Evolutionary conservation across 169 alveolate species (phyloP).

Genomic region (Theileria sp.): DNA sequence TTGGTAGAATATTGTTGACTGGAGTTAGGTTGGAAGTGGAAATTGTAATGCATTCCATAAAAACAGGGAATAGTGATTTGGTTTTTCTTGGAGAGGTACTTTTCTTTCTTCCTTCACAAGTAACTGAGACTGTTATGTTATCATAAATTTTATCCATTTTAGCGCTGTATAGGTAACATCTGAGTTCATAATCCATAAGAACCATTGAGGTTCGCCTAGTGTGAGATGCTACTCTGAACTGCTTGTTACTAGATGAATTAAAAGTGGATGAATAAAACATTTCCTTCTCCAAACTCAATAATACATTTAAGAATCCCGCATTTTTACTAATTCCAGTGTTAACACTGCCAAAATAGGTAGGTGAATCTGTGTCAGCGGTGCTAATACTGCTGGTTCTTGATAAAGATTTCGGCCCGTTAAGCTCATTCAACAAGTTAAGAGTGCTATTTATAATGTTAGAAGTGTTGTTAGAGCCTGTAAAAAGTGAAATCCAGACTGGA

Average conservation of each 20-base stretch:
- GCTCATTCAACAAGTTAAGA: slow-evolving; percentile 6
- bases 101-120: slow-evolving; percentile 29
- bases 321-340: slow-evolving; percentile 32
- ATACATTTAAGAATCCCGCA: slow-evolving; percentile 32
- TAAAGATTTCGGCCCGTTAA: neutral
- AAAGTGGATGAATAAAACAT: slow-evolving; percentile 33
- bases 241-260: neutral
- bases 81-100: slow-evolving; percentile 30
- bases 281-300: slow-evolving; percentile 54
- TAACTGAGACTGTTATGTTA: slow-evolving; percentile 38
- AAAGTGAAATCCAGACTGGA: slow-evolving; percentile 59
- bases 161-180: slow-evolving; percentile 78
- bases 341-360: slow-evolving; percentile 20
- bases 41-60: slow-evolving; percentile 52
- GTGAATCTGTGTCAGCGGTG: slow-evolving; percentile 14
- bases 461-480: neutral
- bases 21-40: slow-evolving; percentile 30
- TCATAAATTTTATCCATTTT: slow-evolving; percentile 27
- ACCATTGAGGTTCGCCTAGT: slow-evolving; percentile 73
- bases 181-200: slow-evolving; percentile 79
- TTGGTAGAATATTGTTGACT: slow-evolving; percentile 42
- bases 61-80: slow-evolving; percentile 58
- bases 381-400: slow-evolving; percentile 16
- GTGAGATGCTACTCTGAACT: slow-evolving; percentile 47
- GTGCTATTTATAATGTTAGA: neutral